Base-by-base conservation (phyloP, 2,329 filamentous ascomycete genomes). In the Apiospora sp. region DNA sequence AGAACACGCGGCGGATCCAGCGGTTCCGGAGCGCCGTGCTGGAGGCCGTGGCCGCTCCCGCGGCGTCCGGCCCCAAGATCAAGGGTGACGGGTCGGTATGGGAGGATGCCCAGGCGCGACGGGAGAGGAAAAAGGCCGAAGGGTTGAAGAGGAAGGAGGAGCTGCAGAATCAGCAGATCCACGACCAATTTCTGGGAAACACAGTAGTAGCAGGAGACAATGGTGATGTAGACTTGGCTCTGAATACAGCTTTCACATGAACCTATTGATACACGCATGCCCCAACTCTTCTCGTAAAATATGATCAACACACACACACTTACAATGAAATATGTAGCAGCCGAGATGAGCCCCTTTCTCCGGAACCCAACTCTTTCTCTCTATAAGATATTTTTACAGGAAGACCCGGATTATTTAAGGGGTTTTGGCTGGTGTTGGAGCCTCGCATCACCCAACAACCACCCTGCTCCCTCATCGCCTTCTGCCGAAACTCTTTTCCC, bases 1-100 rank as follows among this genome's bases (percentile, higher is more conserved):
- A 92, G 80, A 96, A 96, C 76, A 81, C 83, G 27, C 90, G 90
- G 77, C 87, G 93, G 67, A 94, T 93, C 74, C 86, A 86, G 68
- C 86, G 92, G 58, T 94, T 96, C 76, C 85, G 87, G 64, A 75
- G 78, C 1, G 86, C 88, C 8, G 82, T 94, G 58, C 76, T 79
- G 71, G 80, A 80, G 14, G 81, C 82, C 67, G 46, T 49, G 46
- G 75, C 82, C 19, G 77, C 73, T 30, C 76, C 46, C 46, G 1
- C 75, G 16, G 76, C 75, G 0, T 76, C 74, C 12, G 84, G 27
- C 80, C 81, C 67, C 82, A 84, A 73, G 90, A n/a, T 64, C 19
- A 64, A 64, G n/a, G 58, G 34, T 22, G 58, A 64, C n/a, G 58
- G 84, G 27, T 81, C 81, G 61, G 82, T 84, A 73, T 90, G 90